These are phyloP conservation scores for Trametes pubescens DNA, from an alignment of 1,284 basidiomycete species.

Conservation along the genomic window DNA sequence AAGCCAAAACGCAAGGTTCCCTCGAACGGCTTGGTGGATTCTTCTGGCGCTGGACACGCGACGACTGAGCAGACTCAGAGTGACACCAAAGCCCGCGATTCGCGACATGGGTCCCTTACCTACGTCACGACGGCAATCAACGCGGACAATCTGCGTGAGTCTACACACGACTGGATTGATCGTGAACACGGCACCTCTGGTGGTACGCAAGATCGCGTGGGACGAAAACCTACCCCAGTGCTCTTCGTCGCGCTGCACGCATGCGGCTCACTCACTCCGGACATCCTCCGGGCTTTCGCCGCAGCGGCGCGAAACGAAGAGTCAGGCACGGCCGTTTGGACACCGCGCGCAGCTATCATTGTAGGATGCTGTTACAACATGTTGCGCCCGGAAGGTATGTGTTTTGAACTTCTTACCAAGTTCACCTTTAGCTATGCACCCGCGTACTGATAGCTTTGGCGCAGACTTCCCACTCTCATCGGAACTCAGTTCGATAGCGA, in stretches of 20 bases:
- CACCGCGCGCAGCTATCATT: conserved; percentile 49
- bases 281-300: conserved; percentile 51
- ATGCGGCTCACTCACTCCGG: conserved; percentile 56
- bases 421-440: not conserved
- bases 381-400: conserved; percentile 50
- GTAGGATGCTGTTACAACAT: conserved; percentile 65
- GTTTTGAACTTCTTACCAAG: not conserved
- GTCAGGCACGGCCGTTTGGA: conserved; percentile 41
- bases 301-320: conserved; percentile 18
- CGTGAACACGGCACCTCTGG: not conserved
- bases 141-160: conserved; percentile 28
- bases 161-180: conserved; percentile 15
- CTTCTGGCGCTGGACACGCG: not conserved
- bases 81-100: not conserved
- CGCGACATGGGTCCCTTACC: conserved; percentile 24
- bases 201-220: not conserved
- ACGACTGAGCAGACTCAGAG: not conserved
- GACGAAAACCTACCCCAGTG: conserved; percentile 49
- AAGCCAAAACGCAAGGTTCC: conserved; percentile 11
- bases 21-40: not conserved
- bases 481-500: conserved; percentile 7
- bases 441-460: not conserved
- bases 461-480: conserved; percentile 52
- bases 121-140: conserved; percentile 27
- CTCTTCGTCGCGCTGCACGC: conserved; percentile 72